Evolutionary conservation across 345 rosid genomes (phyloP), one percentile per base, ranked within the genome.

Genomic region (Ricinus communis): DNA sequence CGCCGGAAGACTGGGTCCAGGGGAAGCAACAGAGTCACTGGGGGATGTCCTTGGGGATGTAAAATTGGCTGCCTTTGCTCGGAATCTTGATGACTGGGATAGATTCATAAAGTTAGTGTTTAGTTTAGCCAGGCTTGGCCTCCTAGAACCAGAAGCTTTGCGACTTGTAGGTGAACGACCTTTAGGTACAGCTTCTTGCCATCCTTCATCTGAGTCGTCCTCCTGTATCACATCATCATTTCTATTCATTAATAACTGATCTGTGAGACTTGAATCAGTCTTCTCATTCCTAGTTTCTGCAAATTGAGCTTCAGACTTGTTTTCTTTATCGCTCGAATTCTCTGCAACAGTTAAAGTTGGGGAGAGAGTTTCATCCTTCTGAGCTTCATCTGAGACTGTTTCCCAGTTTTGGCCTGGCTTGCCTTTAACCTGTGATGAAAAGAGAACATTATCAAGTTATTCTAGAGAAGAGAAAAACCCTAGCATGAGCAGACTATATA

Each of bases 121-220:
- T 56, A 95, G 83, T 83, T 92, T 95, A 43, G 91, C 96, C 28
- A 95, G 82, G 78, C 88, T 90, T 50, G 95, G 96, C 70, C 93
- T 90, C 77, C 83, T 87, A 65, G 88, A 84, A 79, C 83, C 76
- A 68, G 87, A 81, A 70, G 83, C 77, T 77, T 87, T 89, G 70
- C 96, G 92, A 78, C 80, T 81, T 58, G 92, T 69, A 57, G 85
- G 95, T 71, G 88, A 81, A 50, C 97, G 97, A 25, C 91, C 81
- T 85, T 89, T 95, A 2, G 96, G 91, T 63, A 89, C 93, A 76
- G 99, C 97, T 90, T 95, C 97, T 84, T 95, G 97, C 99, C 99
- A 95, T 74, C 99, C 99, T 85, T 95, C 97, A 78, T 95, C 93
- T 11, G 91, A 85, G 53, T 72, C 82, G 51, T 90, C 92, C 55